These are phyloP conservation scores for Wilhelminamyces savonicus DNA, from an alignment of 805 yeast genomes.

Conservation along the genomic window DNA sequence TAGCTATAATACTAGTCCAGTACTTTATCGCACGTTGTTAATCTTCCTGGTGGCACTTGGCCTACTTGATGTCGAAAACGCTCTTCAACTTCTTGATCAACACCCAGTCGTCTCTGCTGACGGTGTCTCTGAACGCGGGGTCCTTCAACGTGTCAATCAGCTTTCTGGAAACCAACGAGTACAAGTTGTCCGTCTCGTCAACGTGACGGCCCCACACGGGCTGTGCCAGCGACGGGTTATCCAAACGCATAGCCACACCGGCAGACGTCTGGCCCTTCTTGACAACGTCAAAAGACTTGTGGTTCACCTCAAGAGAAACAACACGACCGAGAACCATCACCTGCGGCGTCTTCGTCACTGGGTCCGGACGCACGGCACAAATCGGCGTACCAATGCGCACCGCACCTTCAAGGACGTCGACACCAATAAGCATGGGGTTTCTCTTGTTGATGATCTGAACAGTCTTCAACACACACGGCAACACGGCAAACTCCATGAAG, in stretches of 20 bases:
- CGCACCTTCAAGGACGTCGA: slow-evolving; percentile 89
- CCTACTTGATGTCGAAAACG: slow-evolving; percentile 71
- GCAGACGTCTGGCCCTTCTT: slow-evolving; percentile 95
- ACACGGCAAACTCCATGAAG: slow-evolving; percentile 80
- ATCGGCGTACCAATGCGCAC: slow-evolving; percentile 92
- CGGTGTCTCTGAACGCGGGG: slow-evolving; percentile 94
- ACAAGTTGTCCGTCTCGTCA: slow-evolving; percentile 84
- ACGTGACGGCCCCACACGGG: slow-evolving; percentile 99
- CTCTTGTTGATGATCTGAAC: slow-evolving; percentile 96
- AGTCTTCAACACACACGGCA: slow-evolving; percentile 93
- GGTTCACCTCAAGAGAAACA: slow-evolving; percentile 91
- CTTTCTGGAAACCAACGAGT: slow-evolving; percentile 84
- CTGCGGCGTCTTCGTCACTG: slow-evolving; percentile 68
- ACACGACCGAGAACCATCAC: slow-evolving; percentile 81
- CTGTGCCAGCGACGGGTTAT: slow-evolving; percentile 84
- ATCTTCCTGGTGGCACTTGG: too few species aligned
- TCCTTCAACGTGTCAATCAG: slow-evolving; percentile 97
- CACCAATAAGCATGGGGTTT: slow-evolving; percentile 99
- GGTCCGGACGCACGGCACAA: slow-evolving; percentile 86
- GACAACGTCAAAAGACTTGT: slow-evolving; percentile 70
- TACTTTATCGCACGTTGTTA: too few species aligned
- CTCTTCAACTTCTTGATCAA: slow-evolving; percentile 83
- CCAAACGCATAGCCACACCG: slow-evolving; percentile 98
- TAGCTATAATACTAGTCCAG: too few species aligned
- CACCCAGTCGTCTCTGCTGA: slow-evolving; percentile 93